A percentile compares a stretch with the other conserved stretches of the same genome.
These are phyloP conservation scores for Colletotrichum melonis DNA, from an alignment of 2,329 filamentous ascomycete genomes.

Conservation along the genomic window DNA sequence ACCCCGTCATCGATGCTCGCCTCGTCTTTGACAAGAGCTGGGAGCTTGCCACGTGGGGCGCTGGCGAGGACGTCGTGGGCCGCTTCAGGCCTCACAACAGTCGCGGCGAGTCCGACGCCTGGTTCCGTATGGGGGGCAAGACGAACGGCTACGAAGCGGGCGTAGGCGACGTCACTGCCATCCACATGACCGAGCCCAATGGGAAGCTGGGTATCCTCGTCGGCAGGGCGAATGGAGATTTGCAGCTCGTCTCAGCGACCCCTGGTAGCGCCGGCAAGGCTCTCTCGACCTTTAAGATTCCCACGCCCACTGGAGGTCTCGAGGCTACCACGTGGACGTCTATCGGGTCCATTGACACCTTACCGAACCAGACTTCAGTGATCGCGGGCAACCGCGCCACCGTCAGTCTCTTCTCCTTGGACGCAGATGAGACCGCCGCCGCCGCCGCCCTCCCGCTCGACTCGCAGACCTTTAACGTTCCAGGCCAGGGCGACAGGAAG, in stretches of 20 bases:
- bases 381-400: constrained; percentile 34
- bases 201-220: constrained; percentile 51
- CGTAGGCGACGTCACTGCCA: constrained; percentile 60
- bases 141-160: constrained; percentile 54
- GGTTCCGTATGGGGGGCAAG: constrained; percentile 48
- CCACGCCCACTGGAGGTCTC: constrained; percentile 43
- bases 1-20: constrained; percentile 59
- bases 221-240: constrained; percentile 61
- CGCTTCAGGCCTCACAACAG: constrained; percentile 48
- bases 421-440: constrained; percentile 5
- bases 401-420: constrained; percentile 35
- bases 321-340: constrained; percentile 43
- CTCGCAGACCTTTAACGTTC: constrained; percentile 23
- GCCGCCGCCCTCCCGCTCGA: neutral
- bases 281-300: constrained; percentile 38
- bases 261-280: constrained; percentile 44
- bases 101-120: constrained; percentile 30
- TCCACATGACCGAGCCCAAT: constrained; percentile 54
- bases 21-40: constrained; percentile 48
- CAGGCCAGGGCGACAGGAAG: constrained; percentile 37
- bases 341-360: constrained; percentile 34
- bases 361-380: constrained; percentile 24
- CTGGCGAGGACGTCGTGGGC: constrained; percentile 62
- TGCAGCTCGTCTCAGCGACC: constrained; percentile 56
- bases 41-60: constrained; percentile 63